Base-by-base conservation (phyloP, 75 land plant species). In the Selaginella tamariscina region DNA sequence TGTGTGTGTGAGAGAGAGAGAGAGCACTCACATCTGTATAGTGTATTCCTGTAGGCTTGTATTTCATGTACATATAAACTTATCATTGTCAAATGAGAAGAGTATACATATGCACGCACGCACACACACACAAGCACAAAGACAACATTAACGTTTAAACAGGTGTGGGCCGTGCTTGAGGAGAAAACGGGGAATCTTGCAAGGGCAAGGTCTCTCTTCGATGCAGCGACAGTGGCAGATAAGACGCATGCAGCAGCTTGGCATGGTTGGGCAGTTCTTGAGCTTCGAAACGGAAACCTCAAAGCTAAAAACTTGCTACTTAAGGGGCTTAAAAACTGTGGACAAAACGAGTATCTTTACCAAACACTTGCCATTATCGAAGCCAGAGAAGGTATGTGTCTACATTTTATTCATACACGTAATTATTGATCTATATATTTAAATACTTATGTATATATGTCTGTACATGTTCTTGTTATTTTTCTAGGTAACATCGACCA, bases 81-180 rank as follows among this genome's bases (percentile, higher is more conserved):
- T 66, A 56, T 8, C 31, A 55, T 56, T 31, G 31, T 5, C 11
- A 33, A 22, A 18, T 18, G 67, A 24, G 23, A 66, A n/a, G 24
- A 13, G 15, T 26, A 29, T 29, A 24, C 62, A 49, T 54, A 24
- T 66, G 24, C 64, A 66, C n/a, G n/a, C n/a, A n/a, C n/a, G n/a
- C n/a, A n/a, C n/a, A n/a, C n/a, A n/a, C n/a, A n/a, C n/a, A n/a
- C n/a, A n/a, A n/a, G n/a, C n/a, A 54, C n/a, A 9, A 66, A 66
- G 27, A 0, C 0, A 27, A 5, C 31, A 39, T 65, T 44, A 31
- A 22, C 22, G 2, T 30, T 1, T 65, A 32, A 32, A 13, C 29
- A 93, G 98, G 93, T 91, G 31, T 93, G 95, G 98, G 98, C 98
- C 65, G 82, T 86, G 49, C 69, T 93, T 69, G 98, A 93, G 65